Conservation (phyloP, 2,329 filamentous ascomycete species). For the Xylaria sp. region DNA sequence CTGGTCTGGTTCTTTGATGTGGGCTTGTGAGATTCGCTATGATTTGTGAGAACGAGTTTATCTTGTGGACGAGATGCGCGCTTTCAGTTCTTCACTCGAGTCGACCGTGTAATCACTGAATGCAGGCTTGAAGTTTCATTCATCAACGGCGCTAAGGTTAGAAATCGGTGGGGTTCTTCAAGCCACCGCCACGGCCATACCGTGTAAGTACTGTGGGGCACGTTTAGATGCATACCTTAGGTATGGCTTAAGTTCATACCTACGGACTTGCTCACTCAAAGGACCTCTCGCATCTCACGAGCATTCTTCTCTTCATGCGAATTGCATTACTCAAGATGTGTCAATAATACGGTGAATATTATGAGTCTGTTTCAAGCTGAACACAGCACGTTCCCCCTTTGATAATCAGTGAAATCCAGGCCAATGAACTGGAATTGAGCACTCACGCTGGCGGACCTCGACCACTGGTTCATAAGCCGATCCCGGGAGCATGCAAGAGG, state of each 20-base stretch:
- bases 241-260: background rate
- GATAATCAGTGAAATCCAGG: background rate
- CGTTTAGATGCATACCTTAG: background rate
- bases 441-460: background rate
- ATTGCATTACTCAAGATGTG: too few species aligned
- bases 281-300: too few species aligned
- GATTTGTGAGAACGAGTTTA: conserved; percentile 20
- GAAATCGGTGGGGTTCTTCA: background rate
- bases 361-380: background rate
- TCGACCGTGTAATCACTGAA: background rate
- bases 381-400: too few species aligned
- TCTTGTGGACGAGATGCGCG: background rate
- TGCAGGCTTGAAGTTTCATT: conserved; percentile 1
- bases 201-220: background rate
- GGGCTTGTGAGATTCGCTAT: conserved; percentile 13
- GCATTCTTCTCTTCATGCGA: background rate
- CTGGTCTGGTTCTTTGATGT: background rate
- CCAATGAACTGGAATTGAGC: background rate
- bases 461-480: background rate
- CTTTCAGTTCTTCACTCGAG: background rate
- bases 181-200: background rate
- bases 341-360: background rate
- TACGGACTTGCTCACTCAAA: background rate
- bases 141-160: background rate
- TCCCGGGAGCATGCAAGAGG: background rate